Conservation (phyloP, 176 grass and related monocot genomes). For the Paspalum notatum region DNA sequence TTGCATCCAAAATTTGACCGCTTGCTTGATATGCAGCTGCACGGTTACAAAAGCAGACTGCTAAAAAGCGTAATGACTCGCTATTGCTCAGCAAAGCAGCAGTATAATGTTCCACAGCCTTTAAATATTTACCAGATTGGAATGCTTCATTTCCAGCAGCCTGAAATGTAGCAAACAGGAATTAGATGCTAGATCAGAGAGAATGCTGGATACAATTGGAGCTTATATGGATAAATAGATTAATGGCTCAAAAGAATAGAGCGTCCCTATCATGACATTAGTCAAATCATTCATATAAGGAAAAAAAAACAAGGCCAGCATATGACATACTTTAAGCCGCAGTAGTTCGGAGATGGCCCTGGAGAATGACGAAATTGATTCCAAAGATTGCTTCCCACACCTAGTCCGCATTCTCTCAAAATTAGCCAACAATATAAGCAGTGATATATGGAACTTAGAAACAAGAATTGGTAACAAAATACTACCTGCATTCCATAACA, state of each 20-base stretch:
- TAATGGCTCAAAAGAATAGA: neutral
- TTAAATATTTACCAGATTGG: slow-evolving; percentile 73
- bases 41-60: slow-evolving; percentile 87
- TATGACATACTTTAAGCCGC: slow-evolving; percentile 60
- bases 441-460: slow-evolving; percentile 1
- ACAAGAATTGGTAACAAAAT: slow-evolving; percentile 26
- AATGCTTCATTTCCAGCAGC: slow-evolving; percentile 90
- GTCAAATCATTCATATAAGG: neutral
- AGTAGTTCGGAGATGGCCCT: slow-evolving; percentile 61
- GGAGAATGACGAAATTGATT: slow-evolving; percentile 53
- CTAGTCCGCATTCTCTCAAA: slow-evolving; percentile 51
- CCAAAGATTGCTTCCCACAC: slow-evolving; percentile 43
- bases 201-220: slow-evolving; percentile 10
- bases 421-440: slow-evolving; percentile 30
- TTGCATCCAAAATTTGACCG: slow-evolving; percentile 83
- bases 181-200: slow-evolving; percentile 9
- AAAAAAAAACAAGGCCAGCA: slow-evolving; percentile 1
- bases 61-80: slow-evolving; percentile 70
- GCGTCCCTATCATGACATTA: neutral
- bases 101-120: slow-evolving; percentile 85
- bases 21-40: slow-evolving; percentile 86
- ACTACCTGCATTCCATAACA: slow-evolving; percentile 40
- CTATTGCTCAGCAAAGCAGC: slow-evolving; percentile 65
- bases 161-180: slow-evolving; percentile 53
- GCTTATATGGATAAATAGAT: slow-evolving; percentile 20